Percentiles rank a stretch among this genome's conserved stretches.
Evolutionary conservation across 176 grass and related monocot species (phyloP).

Genomic region (Oryza australiensis): DNA sequence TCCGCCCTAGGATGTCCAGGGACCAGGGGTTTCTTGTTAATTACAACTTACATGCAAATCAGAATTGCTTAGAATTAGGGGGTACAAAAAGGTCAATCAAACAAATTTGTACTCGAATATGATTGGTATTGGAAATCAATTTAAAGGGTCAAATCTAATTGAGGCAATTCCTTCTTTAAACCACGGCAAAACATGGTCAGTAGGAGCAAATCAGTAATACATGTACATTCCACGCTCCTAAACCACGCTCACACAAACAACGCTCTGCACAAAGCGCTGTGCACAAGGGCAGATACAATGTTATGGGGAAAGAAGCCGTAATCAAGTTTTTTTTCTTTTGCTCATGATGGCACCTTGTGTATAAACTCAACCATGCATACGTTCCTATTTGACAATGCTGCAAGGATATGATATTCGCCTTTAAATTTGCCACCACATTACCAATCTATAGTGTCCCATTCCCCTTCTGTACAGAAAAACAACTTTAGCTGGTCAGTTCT

Average conservation of each 20-base stretch:
- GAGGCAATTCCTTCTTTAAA: neutral
- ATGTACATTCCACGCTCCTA: conserved; percentile 10
- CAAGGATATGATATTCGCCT: conserved; percentile 9
- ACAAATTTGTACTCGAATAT: neutral
- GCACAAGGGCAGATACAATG: neutral
- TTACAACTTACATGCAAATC: no score
- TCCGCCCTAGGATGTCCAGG: no score
- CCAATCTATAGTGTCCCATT: neutral
- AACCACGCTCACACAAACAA: neutral
- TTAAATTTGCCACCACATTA: conserved; percentile 8
- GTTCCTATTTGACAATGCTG: conserved; percentile 23
- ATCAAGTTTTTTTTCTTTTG: conserved; percentile 11
- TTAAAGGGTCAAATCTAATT: neutral
- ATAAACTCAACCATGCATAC: neutral
- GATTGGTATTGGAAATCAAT: neutral
- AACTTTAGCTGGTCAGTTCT: conserved; percentile 26
- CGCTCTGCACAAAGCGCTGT: no score
- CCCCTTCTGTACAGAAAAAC: conserved; percentile 33
- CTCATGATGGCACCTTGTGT: neutral
- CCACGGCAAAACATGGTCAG: neutral
- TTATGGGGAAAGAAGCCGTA: neutral
- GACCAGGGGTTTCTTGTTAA: no score
- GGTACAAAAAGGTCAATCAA: no score
- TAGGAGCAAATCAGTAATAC: conserved; percentile 5
- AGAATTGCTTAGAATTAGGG: no score